These are phyloP conservation scores for Gyromitra esculenta DNA, from an alignment of 2,329 filamentous ascomycete species.

Conservation along the genomic window DNA sequence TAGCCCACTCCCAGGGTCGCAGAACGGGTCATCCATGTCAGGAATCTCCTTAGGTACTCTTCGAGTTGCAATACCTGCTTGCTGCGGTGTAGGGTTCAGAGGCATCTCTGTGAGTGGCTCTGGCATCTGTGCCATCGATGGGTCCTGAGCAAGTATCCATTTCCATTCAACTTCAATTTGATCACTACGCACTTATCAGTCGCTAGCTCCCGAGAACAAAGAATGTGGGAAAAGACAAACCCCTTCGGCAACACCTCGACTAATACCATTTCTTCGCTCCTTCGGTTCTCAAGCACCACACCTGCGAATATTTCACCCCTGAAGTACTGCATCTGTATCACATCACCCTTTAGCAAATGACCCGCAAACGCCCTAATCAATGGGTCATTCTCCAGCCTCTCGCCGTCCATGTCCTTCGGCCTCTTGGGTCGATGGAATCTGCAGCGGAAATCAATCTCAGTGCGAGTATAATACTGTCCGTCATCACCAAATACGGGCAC, in stretches of 20 bases:
- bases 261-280: slow-evolving; percentile 77
- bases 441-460: slow-evolving; percentile 91
- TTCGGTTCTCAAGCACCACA: slow-evolving; percentile 82
- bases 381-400: slow-evolving; percentile 74
- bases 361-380: slow-evolving; percentile 75
- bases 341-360: slow-evolving; percentile 74
- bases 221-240: slow-evolving; percentile 66
- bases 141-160: slow-evolving; percentile 72
- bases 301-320: slow-evolving; percentile 87
- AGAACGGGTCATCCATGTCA: slow-evolving; percentile 73
- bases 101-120: slow-evolving; percentile 51
- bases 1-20: slow-evolving; percentile 63
- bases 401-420: slow-evolving; percentile 76
- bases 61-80: slow-evolving; percentile 71
- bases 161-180: slow-evolving; percentile 84
- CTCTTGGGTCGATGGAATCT: slow-evolving; percentile 92
- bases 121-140: slow-evolving; percentile 52
- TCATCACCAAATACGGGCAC: slow-evolving; percentile 89
- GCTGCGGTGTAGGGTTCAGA: slow-evolving; percentile 74
- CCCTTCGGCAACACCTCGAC: slow-evolving; percentile 85
- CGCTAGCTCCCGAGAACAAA: slow-evolving; percentile 47
- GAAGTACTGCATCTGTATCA: slow-evolving; percentile 85
- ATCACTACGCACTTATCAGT: slow-evolving; percentile 67
- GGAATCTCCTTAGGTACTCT: slow-evolving; percentile 73
- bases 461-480: slow-evolving; percentile 89